Evolutionary conservation across 148 eudicot genomes (phyloP), one percentile per base, ranked within the genome.

Genomic region (Persicaria maculosa): DNA sequence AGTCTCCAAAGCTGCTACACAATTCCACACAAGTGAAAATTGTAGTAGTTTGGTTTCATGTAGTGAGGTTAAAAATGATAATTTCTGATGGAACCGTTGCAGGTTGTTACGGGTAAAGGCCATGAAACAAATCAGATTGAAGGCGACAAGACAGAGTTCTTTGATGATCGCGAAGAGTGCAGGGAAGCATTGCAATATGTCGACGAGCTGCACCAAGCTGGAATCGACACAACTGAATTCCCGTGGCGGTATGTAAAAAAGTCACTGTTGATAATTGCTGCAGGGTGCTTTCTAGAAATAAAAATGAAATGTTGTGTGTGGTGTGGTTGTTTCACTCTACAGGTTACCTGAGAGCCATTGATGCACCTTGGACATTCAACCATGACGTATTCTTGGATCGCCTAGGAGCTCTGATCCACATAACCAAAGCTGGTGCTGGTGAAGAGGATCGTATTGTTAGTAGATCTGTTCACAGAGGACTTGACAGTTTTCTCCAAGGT

Each of bases 21-120:
- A n/a, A 14, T 0, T 9, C 65, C 55, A 4, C 31, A 57, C 44
- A 44, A 5, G 1, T 7, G 44, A 40, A 22, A 31, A 31, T 67
- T 16, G 4, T 48, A 44, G 72, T 15, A 44, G 40, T 22, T 45
- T 62, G 9, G 17, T 14, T 68, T 68, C 19, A 68, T 1, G 69
- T 6, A 44, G 40, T 71, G 50, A 20, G 47, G 31, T 12, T 71
- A 12, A 20, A 46, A 17, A 16, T 44, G 16, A 44, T 68, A 46
- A 71, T 6, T 44, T 48, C 52, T 62, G 31, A 17, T 62, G 25
- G 36, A 64, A 72, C 44, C 75, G 76, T 50, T 84, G 83, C 77
- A 91, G 99, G 97, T 95, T 72, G 96, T 95, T 62, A 85, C 99
- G 78, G 99, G 99, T 8, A 95, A 90, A 85, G 99, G 99, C 71